Percentiles rank a stretch among this genome's conserved stretches.
Evolutionary conservation across 495 filamentous ascomycete genomes (phyloP).

Genomic region (Trichocladium antarcticum): DNA sequence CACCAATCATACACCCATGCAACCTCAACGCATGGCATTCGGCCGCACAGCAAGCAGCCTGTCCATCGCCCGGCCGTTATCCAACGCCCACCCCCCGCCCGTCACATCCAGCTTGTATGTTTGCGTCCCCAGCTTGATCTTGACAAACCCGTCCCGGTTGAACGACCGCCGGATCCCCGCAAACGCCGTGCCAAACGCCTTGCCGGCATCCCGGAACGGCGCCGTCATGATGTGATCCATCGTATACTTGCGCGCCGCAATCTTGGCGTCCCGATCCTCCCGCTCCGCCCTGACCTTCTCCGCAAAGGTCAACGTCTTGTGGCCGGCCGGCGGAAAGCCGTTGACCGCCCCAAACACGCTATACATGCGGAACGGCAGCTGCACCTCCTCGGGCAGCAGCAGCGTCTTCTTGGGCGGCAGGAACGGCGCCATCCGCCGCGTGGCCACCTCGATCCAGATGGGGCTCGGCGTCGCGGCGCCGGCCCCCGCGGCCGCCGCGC

Average conservation of each 20-base stretch:
- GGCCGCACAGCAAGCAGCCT: slow-evolving; percentile 31
- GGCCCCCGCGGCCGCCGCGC: background rate
- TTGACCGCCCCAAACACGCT: slow-evolving; percentile 10
- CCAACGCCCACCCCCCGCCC: slow-evolving; percentile 40
- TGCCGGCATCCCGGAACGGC: slow-evolving; percentile 37
- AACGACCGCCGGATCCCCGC: slow-evolving; percentile 30
- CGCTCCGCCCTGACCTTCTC: slow-evolving; percentile 18
- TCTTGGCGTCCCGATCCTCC: slow-evolving; percentile 21
- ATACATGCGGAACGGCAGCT: slow-evolving; percentile 29
- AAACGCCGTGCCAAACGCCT: slow-evolving; percentile 23
- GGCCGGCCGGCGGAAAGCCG: background rate
- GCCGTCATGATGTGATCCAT: slow-evolving; percentile 38
- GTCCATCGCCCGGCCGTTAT: slow-evolving; percentile 42
- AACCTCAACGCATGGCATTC: slow-evolving; percentile 17
- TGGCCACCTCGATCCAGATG: slow-evolving; percentile 30
- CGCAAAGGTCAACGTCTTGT: slow-evolving; percentile 11
- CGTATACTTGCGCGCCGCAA: slow-evolving; percentile 32
- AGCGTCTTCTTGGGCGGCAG: slow-evolving; percentile 25
- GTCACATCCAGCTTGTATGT: slow-evolving; percentile 42
- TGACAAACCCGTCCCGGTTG: slow-evolving; percentile 38
- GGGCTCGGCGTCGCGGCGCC: slow-evolving; percentile 1
- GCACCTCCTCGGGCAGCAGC: slow-evolving; percentile 27
- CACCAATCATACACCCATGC: background rate
- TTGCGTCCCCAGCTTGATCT: slow-evolving; percentile 25
- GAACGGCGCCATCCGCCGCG: slow-evolving; percentile 28